A percentile compares a stretch with the other conserved stretches of the same genome.
phyloP scores from a whole-genome alignment of 306 rosid species.

The Rosa lucieae region DNA sequence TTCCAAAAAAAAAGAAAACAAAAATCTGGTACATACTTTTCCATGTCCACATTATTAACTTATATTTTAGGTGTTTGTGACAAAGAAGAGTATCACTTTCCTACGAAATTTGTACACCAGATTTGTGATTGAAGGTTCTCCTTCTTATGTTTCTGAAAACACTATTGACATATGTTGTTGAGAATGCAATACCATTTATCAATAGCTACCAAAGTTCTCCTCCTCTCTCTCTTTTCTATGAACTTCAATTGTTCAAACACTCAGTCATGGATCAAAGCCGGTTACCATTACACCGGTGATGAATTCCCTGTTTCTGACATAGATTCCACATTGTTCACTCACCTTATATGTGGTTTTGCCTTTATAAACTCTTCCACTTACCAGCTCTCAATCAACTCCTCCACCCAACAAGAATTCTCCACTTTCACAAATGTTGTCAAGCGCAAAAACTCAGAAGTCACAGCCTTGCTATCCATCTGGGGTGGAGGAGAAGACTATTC shows the following conservation, averaged over 20 bases:
- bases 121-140: not conserved
- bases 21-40: not conserved
- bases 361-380: constrained; percentile 14
- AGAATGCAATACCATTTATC: not conserved
- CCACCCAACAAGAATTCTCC: constrained; percentile 8
- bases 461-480: constrained; percentile 32
- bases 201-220: constrained; percentile 30
- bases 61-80: not conserved
- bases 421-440: constrained; percentile 27
- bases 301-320: constrained; percentile 14
- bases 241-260: constrained; percentile 9
- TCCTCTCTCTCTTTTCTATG: not conserved
- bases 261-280: constrained; percentile 26
- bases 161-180: no score
- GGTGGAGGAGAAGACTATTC: constrained; percentile 18
- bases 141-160: not conserved
- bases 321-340: constrained; percentile 30
- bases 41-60: not conserved
- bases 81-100: not conserved
- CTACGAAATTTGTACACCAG: not conserved
- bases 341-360: constrained; percentile 33
- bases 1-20: no score
- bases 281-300: constrained; percentile 3
- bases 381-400: constrained; percentile 12
- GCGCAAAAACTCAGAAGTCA: constrained; percentile 26